A percentile compares a stretch with the other conserved stretches of the same genome.
Evolutionary conservation across 2,329 filamentous ascomycete species (phyloP).

Genomic region (Verticillium albo-atrum): DNA sequence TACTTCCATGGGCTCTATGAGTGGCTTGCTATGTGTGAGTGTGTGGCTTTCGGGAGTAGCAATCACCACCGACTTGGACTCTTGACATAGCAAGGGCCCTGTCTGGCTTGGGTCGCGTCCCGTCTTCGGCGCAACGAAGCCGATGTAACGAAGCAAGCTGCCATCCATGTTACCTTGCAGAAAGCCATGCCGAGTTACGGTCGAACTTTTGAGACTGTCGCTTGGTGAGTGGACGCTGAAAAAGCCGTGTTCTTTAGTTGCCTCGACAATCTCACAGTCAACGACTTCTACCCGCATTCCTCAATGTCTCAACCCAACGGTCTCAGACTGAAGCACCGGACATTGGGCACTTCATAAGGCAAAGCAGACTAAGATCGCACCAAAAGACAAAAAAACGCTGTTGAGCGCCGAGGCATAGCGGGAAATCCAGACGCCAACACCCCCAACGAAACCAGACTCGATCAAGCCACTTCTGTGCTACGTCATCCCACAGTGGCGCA

Average conservation of each 20-base stretch:
- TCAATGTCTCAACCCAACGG: neutral
- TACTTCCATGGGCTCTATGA: neutral
- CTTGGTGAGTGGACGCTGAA: neutral
- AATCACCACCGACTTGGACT: no score
- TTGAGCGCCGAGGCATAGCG: neutral
- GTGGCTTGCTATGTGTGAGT: no score
- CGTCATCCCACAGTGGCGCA: neutral
- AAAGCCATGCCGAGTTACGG: no score
- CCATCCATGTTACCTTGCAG: no score
- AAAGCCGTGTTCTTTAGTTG: neutral
- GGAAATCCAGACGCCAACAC: neutral
- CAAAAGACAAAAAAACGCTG: neutral
- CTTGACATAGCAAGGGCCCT: no score
- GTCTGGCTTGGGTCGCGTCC: no score
- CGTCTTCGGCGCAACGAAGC: no score
- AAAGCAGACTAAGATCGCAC: no score
- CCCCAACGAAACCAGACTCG: neutral
- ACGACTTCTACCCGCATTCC: neutral
- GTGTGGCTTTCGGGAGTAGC: no score
- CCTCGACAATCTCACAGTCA: neutral
- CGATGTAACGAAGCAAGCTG: no score
- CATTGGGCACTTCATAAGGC: no score
- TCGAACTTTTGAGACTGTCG: no score
- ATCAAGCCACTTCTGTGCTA: neutral
- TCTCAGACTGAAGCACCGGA: neutral